Evolutionary conservation across 139 green algal genomes (phyloP).

Genomic region (Monoraphidium neglectum): DNA sequence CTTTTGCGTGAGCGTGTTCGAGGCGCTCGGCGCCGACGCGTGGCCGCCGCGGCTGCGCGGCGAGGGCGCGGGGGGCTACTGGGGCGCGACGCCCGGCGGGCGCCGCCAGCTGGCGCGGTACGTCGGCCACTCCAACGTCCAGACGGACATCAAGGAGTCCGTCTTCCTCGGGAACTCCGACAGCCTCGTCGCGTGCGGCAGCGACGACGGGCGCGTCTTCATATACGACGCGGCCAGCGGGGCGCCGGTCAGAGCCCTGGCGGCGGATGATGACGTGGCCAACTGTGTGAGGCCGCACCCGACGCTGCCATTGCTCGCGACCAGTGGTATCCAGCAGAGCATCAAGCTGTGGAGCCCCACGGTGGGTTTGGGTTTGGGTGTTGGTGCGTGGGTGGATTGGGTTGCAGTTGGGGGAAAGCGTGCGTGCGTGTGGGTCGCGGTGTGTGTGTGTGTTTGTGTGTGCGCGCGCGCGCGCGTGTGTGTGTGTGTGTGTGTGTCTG

Average conservation of each 20-base stretch:
- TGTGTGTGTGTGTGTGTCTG: too few species aligned
- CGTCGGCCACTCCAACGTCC: slow-evolving; percentile 76
- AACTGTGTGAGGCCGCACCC: slow-evolving; percentile 86
- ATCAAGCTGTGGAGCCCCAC: slow-evolving; percentile 62
- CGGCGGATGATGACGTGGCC: slow-evolving; percentile 76
- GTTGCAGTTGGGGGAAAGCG: too few species aligned
- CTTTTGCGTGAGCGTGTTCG: not conserved
- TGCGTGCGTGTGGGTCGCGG: too few species aligned
- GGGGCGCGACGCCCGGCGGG: slow-evolving; percentile 28
- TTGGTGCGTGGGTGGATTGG: too few species aligned
- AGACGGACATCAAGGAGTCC: slow-evolving; percentile 92
- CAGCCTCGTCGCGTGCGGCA: slow-evolving; percentile 70
- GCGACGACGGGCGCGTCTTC: slow-evolving; percentile 80
- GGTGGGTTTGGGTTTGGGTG: not conserved
- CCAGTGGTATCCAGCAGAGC: slow-evolving; percentile 79
- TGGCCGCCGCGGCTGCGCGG: not conserved
- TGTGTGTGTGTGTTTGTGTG: too few species aligned
- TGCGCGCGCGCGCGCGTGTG: too few species aligned
- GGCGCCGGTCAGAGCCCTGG: slow-evolving; percentile 40
- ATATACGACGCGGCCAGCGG: slow-evolving; percentile 70
- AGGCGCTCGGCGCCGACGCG: not conserved
- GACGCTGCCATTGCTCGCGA: slow-evolving; percentile 75
- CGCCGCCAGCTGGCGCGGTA: slow-evolving; percentile 54
- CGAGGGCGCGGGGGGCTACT: not conserved
- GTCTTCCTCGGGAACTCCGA: slow-evolving; percentile 68